Evolutionary conservation across 208 protist genomes (phyloP), one percentile per base, ranked within the genome.

Genomic region (Ichthyophonus hoferi): DNA sequence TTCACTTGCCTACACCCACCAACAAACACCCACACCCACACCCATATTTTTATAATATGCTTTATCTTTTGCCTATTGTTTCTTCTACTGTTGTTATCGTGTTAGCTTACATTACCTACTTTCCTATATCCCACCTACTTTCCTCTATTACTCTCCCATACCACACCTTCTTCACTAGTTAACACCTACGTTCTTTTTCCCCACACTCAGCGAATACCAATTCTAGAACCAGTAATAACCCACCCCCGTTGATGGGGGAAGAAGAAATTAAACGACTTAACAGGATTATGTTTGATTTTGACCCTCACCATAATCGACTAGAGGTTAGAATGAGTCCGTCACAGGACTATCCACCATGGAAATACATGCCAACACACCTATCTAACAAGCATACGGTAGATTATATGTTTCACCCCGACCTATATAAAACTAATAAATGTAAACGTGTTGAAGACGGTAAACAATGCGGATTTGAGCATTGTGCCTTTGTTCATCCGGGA

Each of bases 321-420:
- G 50, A 67, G 24, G 50, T 67, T 7, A 7, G 50, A 24, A 67
- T 67, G 24, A 24, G 24, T 24, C 50, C 50, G 50, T 67, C 50
- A n/a, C 24, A 24, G 14, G 50, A 67, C 50, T 67, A 67, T 67
- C 50, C 50, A 67, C 50, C 50, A 24, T 67, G 50, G 50, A 7
- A 24, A 24, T 67, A 67, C 24, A n/a, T 67, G 24, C 50, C 50
- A 24, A 67, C 50, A 24, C 50, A 67, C 50, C 7, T 67, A n/a
- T 24, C 50, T n/a, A 67, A 24, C 50, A 67, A 67, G 24, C 50
- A 67, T 24, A 67, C 50, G 50, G 50, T 67, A 67, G 50, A 67
- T 67, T 67, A 67, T 34, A 85, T 85, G 81, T 85, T 85, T 85
- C 81, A 85, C 41, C 81, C 81, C 38, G 81, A 85, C 38, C 33